phyloP scores from a whole-genome alignment of 176 grass and related monocot genomes.

The Oryza meyeriana region DNA sequence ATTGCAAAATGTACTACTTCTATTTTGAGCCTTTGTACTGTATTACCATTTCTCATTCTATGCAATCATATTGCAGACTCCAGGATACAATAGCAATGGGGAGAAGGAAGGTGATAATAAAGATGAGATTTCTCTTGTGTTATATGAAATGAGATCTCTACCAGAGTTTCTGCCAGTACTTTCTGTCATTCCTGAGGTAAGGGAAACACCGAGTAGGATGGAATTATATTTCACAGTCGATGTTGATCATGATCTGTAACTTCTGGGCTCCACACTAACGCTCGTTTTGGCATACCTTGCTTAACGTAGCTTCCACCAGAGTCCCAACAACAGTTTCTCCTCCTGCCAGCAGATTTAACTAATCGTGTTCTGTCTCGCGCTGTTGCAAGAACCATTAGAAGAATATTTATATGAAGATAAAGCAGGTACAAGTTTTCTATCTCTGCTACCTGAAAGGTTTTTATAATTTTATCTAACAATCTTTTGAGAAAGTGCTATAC shows the following conservation, averaged over 20 bases:
- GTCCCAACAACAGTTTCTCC: conserved; percentile 72
- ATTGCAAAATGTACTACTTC: conserved; percentile 20
- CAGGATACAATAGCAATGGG: conserved; percentile 27
- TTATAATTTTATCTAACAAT: neutral
- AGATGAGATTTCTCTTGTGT: conserved; percentile 69
- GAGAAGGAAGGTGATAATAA: conserved; percentile 37
- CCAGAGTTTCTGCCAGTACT: conserved; percentile 59
- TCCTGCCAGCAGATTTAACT: conserved; percentile 70
- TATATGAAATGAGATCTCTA: conserved; percentile 70
- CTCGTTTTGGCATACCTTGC: conserved; percentile 29
- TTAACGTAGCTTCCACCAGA: conserved; percentile 62
- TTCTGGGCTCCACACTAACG: neutral
- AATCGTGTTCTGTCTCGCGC: conserved; percentile 67
- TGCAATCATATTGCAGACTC: conserved; percentile 45
- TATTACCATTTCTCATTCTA: neutral
- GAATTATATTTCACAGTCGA: neutral
- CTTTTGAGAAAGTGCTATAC: neutral
- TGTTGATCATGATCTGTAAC: neutral
- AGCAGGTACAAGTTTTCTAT: conserved; percentile 8
- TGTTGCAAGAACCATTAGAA: conserved; percentile 80
- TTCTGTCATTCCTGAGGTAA: conserved; percentile 79
- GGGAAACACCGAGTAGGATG: neutral
- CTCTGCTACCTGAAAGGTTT: neutral
- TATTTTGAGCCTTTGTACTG: neutral
- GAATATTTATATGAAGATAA: conserved; percentile 51